phyloP scores from a whole-genome alignment of 2,329 filamentous ascomycete genomes.

The Aspergillus spinulosporus region DNA sequence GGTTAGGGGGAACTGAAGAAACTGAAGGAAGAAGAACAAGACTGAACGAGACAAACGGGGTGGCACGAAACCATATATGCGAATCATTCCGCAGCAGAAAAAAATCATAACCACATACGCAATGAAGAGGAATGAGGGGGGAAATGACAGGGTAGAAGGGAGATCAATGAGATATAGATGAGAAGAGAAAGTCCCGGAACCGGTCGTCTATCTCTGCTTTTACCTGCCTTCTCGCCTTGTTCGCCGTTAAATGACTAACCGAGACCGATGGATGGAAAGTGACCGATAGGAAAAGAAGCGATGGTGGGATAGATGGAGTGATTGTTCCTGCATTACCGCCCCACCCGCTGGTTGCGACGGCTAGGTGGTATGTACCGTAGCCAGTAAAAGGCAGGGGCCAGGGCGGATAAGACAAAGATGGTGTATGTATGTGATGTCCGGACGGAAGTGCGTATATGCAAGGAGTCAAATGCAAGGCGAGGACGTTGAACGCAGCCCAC shows the following conservation, averaged over 20 bases:
- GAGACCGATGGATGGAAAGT: background rate
- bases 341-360: background rate
- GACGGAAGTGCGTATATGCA: conserved; percentile 4
- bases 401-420: background rate
- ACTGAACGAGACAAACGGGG: no score
- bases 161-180: background rate
- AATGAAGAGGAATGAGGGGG: no score
- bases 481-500: background rate
- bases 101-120: background rate
- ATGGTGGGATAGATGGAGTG: background rate
- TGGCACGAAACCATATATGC: no score
- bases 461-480: background rate
- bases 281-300: conserved; percentile 7
- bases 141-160: conserved; percentile 1
- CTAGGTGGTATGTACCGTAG: background rate
- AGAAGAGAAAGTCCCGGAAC: background rate
- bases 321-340: background rate
- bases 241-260: background rate
- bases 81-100: background rate
- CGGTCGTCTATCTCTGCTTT: conserved; percentile 10
- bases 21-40: no score
- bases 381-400: background rate
- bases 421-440: background rate
- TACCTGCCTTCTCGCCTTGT: conserved; percentile 4
- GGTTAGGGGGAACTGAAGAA: no score